Percentiles rank a stretch among this genome's conserved stretches.
Evolutionary conservation across 225 moss, liverwort and hornwort genomes (phyloP).

Genomic region (Polytrichum commune): DNA sequence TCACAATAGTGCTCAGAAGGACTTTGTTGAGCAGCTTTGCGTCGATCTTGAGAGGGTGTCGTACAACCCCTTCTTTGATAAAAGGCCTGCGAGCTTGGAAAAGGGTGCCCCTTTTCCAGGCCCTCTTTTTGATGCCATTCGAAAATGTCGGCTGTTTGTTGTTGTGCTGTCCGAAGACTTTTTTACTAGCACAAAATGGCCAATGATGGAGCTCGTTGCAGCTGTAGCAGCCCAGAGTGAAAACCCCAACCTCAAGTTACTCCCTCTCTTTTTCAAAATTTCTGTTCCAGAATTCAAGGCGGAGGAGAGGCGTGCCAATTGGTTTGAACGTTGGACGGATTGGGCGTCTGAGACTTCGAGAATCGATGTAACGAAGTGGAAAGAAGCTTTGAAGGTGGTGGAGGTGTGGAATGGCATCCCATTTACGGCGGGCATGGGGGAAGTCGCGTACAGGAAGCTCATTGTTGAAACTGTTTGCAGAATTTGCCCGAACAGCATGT

Average conservation of each 20-base stretch:
- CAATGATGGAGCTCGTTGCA: constrained; percentile 6
- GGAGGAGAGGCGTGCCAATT: neutral
- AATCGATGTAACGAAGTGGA: neutral
- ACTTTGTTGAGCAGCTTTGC: constrained; percentile 8
- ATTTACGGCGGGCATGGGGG: neutral
- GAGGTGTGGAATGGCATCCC: neutral
- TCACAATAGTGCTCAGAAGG: constrained; percentile 7
- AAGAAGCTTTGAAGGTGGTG: neutral
- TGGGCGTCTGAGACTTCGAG: neutral
- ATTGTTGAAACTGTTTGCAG: neutral
- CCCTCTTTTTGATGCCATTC: neutral
- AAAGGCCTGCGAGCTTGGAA: constrained; percentile 1
- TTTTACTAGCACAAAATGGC: neutral
- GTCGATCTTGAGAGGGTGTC: neutral
- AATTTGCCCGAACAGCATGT: neutral
- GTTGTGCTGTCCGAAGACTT: neutral
- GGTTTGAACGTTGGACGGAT: neutral
- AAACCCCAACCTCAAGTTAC: constrained; percentile 1
- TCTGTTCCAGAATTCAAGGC: neutral
- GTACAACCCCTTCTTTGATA: constrained; percentile 1
- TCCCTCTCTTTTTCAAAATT: neutral
- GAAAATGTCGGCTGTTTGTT: neutral
- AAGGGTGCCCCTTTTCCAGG: neutral
- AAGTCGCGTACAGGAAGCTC: neutral
- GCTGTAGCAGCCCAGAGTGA: neutral